Conservation (phyloP, 257 asterid genomes). For the Solanum chiquidenum region DNA sequence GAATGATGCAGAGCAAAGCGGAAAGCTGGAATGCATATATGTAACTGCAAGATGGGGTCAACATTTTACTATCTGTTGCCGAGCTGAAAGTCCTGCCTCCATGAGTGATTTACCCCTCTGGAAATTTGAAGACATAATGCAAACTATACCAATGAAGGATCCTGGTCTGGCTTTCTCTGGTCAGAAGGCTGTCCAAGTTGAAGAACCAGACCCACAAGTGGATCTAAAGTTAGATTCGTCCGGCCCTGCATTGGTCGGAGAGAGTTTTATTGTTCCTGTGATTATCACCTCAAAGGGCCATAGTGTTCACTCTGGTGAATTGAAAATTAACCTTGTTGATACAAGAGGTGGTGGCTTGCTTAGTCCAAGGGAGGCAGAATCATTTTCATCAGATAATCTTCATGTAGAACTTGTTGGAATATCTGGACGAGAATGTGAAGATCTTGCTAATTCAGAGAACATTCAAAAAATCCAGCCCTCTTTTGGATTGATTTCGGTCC, state of each 20-base stretch:
- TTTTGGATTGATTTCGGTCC: conserved; percentile 85
- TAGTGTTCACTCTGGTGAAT: conserved; percentile 77
- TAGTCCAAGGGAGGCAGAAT: conserved; percentile 89
- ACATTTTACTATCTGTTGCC: conserved; percentile 79
- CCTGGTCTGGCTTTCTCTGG: conserved; percentile 89
- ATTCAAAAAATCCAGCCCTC: conserved; percentile 88
- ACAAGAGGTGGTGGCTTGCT: conserved; percentile 92
- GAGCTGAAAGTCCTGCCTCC: conserved; percentile 98
- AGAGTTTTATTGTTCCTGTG: conserved; percentile 75
- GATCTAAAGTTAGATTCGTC: conserved; percentile 66
- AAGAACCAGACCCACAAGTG: conserved; percentile 97
- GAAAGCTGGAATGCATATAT: conserved; percentile 92
- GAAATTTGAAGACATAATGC: conserved; percentile 81
- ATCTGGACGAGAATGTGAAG: conserved; percentile 34
- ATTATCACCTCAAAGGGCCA: conserved; percentile 81
- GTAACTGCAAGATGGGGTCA: conserved; percentile 86
- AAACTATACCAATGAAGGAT: conserved; percentile 77
- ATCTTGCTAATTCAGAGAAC: conserved; percentile 32
- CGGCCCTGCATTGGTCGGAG: conserved; percentile 96
- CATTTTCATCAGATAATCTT: conserved; percentile 68
- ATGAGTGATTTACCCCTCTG: conserved; percentile 88
- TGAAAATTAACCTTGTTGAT: conserved; percentile 93
- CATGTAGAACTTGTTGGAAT: conserved; percentile 87
- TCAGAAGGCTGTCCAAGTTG: conserved; percentile 92
- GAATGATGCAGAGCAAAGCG: conserved; percentile 81